Conservation (phyloP, 768 basidiomycete species). For the Leccinum broughii region DNA sequence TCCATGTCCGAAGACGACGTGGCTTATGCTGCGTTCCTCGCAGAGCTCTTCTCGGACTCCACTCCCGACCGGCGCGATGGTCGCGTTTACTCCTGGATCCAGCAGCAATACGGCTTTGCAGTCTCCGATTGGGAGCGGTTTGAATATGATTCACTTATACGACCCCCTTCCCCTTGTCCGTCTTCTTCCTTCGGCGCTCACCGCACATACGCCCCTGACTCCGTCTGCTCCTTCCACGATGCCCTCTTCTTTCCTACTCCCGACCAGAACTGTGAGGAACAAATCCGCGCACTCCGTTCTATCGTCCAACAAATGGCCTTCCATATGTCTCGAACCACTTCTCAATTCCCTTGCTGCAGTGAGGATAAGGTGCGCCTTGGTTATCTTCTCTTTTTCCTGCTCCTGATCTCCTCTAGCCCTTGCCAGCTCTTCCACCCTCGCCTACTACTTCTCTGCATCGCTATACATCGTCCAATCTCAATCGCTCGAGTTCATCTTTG, state of each 20-base stretch:
- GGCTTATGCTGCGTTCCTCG: slow-evolving; percentile 30
- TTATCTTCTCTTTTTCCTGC: too few species aligned
- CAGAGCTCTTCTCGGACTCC: slow-evolving; percentile 27
- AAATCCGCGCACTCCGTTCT: slow-evolving; percentile 34
- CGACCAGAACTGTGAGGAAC: slow-evolving; percentile 23
- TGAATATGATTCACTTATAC: not conserved
- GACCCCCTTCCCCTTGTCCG: slow-evolving; percentile 28
- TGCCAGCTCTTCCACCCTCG: slow-evolving; percentile 28
- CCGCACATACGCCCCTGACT: slow-evolving; percentile 20
- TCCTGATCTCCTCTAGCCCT: slow-evolving; percentile 12
- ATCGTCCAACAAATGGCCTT: slow-evolving; percentile 38
- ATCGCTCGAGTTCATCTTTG: slow-evolving; percentile 31
- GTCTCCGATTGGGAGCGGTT: slow-evolving; percentile 22
- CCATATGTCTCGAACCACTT: slow-evolving; percentile 16
- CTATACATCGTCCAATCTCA: slow-evolving; percentile 21
- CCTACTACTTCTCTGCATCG: slow-evolving; percentile 24
- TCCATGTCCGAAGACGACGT: slow-evolving; percentile 34
- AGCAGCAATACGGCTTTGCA: slow-evolving; percentile 37
- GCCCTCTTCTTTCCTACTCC: slow-evolving; percentile 35
- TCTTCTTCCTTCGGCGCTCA: slow-evolving; percentile 33
- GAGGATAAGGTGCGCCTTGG: slow-evolving; percentile 13
- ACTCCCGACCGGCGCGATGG: slow-evolving; percentile 24
- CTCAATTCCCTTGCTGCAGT: not conserved
- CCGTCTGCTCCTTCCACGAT: slow-evolving; percentile 32
- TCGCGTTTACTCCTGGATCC: slow-evolving; percentile 35